Percentiles rank a stretch among this genome's conserved stretches.
phyloP scores from a whole-genome alignment of 306 rosid species.

The Trifolium repens region DNA sequence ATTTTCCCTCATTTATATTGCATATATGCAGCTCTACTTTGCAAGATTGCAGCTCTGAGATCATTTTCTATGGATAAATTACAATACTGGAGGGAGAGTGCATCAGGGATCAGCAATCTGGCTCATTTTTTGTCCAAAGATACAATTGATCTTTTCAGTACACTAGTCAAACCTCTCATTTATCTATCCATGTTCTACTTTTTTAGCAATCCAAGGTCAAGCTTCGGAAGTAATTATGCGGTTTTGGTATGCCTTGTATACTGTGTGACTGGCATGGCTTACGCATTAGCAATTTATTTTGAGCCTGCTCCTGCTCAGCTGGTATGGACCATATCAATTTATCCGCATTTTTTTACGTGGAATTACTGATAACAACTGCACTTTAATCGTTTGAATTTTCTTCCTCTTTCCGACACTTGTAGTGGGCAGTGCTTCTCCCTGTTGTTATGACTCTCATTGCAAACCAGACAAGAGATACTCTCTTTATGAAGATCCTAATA shows the following conservation, averaged over 20 bases:
- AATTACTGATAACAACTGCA: constrained; percentile 9
- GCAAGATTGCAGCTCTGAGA: constrained; percentile 90
- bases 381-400: background rate
- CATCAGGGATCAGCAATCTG: constrained; percentile 83
- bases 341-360: background rate
- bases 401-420: constrained; percentile 23
- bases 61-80: constrained; percentile 79
- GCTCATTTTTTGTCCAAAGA: constrained; percentile 90
- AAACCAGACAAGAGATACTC: constrained; percentile 54
- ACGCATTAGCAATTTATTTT: constrained; percentile 70
- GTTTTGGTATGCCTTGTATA: constrained; percentile 78
- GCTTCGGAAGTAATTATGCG: constrained; percentile 63
- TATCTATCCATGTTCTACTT: constrained; percentile 95
- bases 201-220: constrained; percentile 96
- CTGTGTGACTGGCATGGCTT: constrained; percentile 89
- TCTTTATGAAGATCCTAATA: constrained; percentile 54
- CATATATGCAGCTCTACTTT: constrained; percentile 73
- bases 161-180: constrained; percentile 77
- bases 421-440: constrained; percentile 94
- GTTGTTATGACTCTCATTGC: constrained; percentile 83
- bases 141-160: constrained; percentile 74
- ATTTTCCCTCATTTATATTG: constrained; percentile 22
- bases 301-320: constrained; percentile 93
- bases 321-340: constrained; percentile 48
- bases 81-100: constrained; percentile 88